A percentile compares a stretch with the other conserved stretches of the same genome.
Evolutionary conservation across 345 rosid genomes (phyloP).

Genomic region (Salix caprea): DNA sequence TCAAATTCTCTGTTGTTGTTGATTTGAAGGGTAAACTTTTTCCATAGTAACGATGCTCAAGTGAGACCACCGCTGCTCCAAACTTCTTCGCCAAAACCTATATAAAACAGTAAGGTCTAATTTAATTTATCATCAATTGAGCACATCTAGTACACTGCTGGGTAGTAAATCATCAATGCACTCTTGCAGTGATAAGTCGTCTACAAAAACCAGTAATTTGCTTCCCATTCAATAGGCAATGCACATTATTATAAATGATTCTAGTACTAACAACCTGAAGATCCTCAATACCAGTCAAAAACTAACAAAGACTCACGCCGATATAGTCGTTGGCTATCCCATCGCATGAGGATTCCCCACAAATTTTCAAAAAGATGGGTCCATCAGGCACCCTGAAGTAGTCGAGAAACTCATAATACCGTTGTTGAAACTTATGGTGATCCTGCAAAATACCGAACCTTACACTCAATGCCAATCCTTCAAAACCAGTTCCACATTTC

Average conservation of each 20-base stretch:
- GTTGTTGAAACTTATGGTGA: constrained; percentile 59
- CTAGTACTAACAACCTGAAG: neutral
- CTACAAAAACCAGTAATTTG: neutral
- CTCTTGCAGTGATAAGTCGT: no score
- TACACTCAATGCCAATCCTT: neutral
- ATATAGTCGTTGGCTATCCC: constrained; percentile 79
- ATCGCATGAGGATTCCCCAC: constrained; percentile 76
- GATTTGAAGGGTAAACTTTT: constrained; percentile 80
- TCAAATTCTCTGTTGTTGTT: constrained; percentile 63
- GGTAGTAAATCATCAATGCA: neutral
- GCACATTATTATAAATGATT: no score
- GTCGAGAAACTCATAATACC: constrained; percentile 79
- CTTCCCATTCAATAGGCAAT: neutral
- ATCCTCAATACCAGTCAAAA: neutral
- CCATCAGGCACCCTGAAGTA: constrained; percentile 63
- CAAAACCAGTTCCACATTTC: no score
- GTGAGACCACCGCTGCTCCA: constrained; percentile 91
- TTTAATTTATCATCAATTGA: neutral
- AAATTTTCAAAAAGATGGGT: constrained; percentile 71
- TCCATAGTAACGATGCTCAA: constrained; percentile 93
- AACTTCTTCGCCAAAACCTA: constrained; percentile 94
- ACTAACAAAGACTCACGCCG: constrained; percentile 33
- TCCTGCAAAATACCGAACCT: constrained; percentile 41
- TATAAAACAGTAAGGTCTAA: neutral
- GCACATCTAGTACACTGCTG: neutral